Conservation (phyloP, 2,329 filamentous ascomycete genomes). For the Akanthomyces lecanii region DNA sequence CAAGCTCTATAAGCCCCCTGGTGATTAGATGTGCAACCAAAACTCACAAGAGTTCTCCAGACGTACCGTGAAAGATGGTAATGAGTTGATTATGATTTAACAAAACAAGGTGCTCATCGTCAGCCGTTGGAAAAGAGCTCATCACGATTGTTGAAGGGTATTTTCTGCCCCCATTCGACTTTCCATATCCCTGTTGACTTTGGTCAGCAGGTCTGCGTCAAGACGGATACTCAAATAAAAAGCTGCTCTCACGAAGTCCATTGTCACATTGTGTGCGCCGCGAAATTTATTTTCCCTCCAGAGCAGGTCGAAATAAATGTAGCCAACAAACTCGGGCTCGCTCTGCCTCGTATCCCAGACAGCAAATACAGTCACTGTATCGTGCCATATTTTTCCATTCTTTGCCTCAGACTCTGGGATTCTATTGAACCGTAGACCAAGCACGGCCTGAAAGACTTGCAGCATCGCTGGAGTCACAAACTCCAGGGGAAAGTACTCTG, state of each 20-base stretch:
- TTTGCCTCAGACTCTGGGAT: slow-evolving; percentile 47
- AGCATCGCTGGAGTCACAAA: slow-evolving; percentile 52
- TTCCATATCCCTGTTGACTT: background rate
- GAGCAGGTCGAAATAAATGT: slow-evolving; percentile 52
- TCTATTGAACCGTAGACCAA: too few relatives aligned
- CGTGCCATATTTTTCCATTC: slow-evolving; percentile 35
- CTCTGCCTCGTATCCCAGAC: background rate
- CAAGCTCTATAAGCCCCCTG: slow-evolving; percentile 16
- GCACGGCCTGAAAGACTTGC: slow-evolving; percentile 41
- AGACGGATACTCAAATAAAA: too few relatives aligned
- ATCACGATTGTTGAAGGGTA: background rate
- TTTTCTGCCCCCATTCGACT: background rate
- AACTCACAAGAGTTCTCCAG: background rate
- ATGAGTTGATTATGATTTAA: slow-evolving; percentile 53
- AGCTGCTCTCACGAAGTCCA: background rate
- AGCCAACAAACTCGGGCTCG: slow-evolving; percentile 51
- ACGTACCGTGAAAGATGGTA: slow-evolving; percentile 47
- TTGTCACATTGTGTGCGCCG: slow-evolving; percentile 51
- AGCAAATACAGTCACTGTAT: background rate
- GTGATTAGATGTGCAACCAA: background rate
- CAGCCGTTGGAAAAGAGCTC: background rate
- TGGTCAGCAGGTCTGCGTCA: too few relatives aligned
- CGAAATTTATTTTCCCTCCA: slow-evolving; percentile 53
- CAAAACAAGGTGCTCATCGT: slow-evolving; percentile 35
- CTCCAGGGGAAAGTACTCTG: slow-evolving; percentile 53